Base-by-base conservation (phyloP, 805 yeast species). In the Maudiozyma turicensis region DNA sequence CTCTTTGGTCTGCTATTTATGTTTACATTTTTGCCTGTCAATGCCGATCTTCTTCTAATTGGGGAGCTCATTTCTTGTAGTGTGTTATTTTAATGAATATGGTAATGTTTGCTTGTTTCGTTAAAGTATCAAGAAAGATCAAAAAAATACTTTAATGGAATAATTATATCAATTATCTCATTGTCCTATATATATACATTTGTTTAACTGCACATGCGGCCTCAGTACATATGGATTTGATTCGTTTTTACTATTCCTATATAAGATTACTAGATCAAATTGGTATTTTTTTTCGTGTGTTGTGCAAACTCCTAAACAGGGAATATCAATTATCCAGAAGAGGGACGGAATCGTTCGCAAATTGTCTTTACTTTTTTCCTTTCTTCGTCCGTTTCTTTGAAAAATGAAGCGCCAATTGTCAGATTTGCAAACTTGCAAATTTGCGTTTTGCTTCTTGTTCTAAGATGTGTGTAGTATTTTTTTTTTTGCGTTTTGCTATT, bases 11-110 rank as follows among this genome's bases (percentile, higher is more conserved):
- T 40, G 14, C n/a, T 6, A 15, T 10, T 40, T 15, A 29, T 42
- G 45, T 61, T 61, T 6, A 59, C 52, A 47, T 51, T 58, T 48
- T 57, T 61, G 40, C 54, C 51, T 11, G 54, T 45, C 13, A 61
- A 49, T 3, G 58, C 61, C 8, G 58, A 46, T 48, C 64, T 58
- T 44, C 52, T 50, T 48, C 52, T 59, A 2, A 47, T 20, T 11
- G 63, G 61, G 11, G 64, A 60, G 15, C 51, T 48, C 54, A 48
- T 55, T 11, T 39, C 13, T 15, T 20, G 13, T 20, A 28, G 14
- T 8, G 13, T 39, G 30, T 6, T n/a, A 13, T 39, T 9, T 39
- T 6, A 4, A 7, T 9, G 10, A 15, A 39, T 20, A 39, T 20
- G n/a, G n/a, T n/a, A n/a, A n/a, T n/a, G 26, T 4, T 20, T 20